Percentiles rank a stretch among this genome's conserved stretches.
Conservation (phyloP, 2,329 filamentous ascomycete species). For the Epichloe hybrida region DNA sequence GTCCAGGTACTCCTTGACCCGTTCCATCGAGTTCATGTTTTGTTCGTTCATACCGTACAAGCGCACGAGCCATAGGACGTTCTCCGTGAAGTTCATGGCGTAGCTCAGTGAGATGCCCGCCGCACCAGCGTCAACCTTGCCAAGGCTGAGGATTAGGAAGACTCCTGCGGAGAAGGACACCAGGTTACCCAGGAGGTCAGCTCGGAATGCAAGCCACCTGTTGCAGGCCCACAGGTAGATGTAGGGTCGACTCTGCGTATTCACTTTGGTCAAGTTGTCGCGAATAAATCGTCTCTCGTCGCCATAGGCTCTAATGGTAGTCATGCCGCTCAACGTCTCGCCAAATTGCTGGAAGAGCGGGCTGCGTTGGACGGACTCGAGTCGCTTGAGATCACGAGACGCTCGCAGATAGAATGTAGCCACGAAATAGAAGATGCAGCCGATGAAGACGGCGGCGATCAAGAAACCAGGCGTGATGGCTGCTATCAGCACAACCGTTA, state of each 20-base stretch:
- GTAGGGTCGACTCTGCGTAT: slow-evolving; percentile 83
- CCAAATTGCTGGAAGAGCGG: slow-evolving; percentile 97
- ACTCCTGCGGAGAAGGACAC: slow-evolving; percentile 89
- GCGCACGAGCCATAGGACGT: slow-evolving; percentile 89
- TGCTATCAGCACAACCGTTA: slow-evolving; percentile 79
- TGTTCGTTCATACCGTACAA: slow-evolving; percentile 93
- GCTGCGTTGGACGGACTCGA: slow-evolving; percentile 89
- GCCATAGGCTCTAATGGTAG: slow-evolving; percentile 91
- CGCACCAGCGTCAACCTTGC: slow-evolving; percentile 74
- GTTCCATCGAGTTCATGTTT: slow-evolving; percentile 98
- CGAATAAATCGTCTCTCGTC: slow-evolving; percentile 87
- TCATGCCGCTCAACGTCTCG: slow-evolving; percentile 87
- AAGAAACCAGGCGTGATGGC: slow-evolving; percentile 84
- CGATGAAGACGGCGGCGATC: slow-evolving; percentile 76
- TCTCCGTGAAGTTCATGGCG: slow-evolving; percentile 92
- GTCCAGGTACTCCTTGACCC: slow-evolving; percentile 92
- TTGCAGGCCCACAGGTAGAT: slow-evolving; percentile 96
- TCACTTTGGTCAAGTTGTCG: slow-evolving; percentile 79
- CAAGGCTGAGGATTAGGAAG: slow-evolving; percentile 76
- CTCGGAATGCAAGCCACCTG: slow-evolving; percentile 87
- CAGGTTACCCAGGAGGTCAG: slow-evolving; percentile 78
- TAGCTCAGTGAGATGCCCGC: slow-evolving; percentile 92
- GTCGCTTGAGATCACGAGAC: slow-evolving; percentile 86
- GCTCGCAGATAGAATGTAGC: slow-evolving; percentile 81
- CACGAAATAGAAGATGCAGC: slow-evolving; percentile 65